Evolutionary conservation across 2,329 filamentous ascomycete species (phyloP).

Genomic region (Paecilomyces sp.): DNA sequence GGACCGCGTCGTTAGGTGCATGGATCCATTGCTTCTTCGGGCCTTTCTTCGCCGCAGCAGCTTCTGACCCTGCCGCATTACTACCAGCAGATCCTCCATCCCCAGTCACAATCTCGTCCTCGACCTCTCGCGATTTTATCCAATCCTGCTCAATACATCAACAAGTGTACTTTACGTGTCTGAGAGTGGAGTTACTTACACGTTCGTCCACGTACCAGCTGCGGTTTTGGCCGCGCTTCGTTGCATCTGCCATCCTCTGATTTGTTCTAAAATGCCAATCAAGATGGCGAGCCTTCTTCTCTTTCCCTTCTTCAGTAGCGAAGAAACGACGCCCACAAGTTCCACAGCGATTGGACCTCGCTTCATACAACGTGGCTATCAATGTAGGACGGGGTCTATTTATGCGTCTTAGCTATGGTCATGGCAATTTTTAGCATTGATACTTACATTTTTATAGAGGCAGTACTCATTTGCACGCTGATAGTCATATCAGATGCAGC

Average conservation of each 20-base stretch:
- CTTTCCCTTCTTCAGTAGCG: constrained; percentile 67
- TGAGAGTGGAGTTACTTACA: constrained; percentile 43
- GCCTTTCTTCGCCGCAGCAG: constrained; percentile 43
- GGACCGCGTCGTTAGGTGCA: constrained; percentile 69
- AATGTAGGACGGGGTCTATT: constrained; percentile 66
- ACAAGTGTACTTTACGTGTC: constrained; percentile 1
- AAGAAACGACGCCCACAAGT: constrained; percentile 87
- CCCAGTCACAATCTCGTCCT: constrained; percentile 53
- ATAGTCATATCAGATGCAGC: constrained; percentile 20
- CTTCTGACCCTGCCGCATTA: constrained; percentile 32
- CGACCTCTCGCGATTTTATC: constrained; percentile 74
- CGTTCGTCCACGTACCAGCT: constrained; percentile 92
- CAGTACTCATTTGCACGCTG: constrained; percentile 51
- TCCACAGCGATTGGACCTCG: constrained; percentile 77
- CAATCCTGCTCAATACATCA: constrained; percentile 58
- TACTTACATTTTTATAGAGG: constrained; percentile 67
- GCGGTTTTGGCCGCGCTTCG: constrained; percentile 79
- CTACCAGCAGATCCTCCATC: constrained; percentile 34
- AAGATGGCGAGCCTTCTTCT: constrained; percentile 84
- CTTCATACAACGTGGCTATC: constrained; percentile 68
- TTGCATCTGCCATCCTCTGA: constrained; percentile 76
- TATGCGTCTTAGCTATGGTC: constrained; percentile 8
- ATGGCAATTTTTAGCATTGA: constrained; percentile 2
- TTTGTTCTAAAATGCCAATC: constrained; percentile 98
- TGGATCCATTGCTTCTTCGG: constrained; percentile 66